phyloP scores from a whole-genome alignment of 1,284 basidiomycete species.

The Wolfiporia cocos region DNA sequence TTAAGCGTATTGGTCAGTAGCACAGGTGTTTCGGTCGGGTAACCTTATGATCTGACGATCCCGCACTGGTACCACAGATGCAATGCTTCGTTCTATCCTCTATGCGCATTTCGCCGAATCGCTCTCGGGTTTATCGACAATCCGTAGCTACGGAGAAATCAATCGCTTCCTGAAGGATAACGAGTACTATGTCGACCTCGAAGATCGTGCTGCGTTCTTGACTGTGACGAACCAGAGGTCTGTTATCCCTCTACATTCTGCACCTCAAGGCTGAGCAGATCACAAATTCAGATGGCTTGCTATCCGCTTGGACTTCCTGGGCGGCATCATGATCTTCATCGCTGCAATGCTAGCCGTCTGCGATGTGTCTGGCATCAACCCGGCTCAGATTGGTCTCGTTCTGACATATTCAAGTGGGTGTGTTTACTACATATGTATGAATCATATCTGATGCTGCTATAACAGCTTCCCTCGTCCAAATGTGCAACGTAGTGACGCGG shows the following conservation, averaged over 20 bases:
- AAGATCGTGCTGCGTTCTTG: conserved; percentile 58
- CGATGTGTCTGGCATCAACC: conserved; percentile 48
- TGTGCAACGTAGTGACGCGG: conserved; percentile 53
- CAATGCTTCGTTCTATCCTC: conserved; percentile 62
- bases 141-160: conserved; percentile 66
- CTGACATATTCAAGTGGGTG: conserved; percentile 57
- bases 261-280: neutral
- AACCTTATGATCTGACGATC: conserved; percentile 11
- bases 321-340: conserved; percentile 57
- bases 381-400: conserved; percentile 69
- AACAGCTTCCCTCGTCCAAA: conserved; percentile 46
- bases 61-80: conserved; percentile 34
- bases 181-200: conserved; percentile 68
- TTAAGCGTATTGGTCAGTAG: conserved; percentile 56
- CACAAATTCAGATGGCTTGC: conserved; percentile 72
- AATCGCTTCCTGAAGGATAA: conserved; percentile 62
- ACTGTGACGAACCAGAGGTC: conserved; percentile 59
- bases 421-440: neutral
- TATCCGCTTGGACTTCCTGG: conserved; percentile 71
- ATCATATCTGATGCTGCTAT: neutral
- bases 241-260: neutral
- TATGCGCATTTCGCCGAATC: conserved; percentile 84
- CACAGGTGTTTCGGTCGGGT: conserved; percentile 10
- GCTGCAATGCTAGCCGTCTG: conserved; percentile 49
- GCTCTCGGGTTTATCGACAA: conserved; percentile 69